Evolutionary conservation across 768 basidiomycete genomes (phyloP).

Genomic region (Chlorophyllum brunneum): DNA sequence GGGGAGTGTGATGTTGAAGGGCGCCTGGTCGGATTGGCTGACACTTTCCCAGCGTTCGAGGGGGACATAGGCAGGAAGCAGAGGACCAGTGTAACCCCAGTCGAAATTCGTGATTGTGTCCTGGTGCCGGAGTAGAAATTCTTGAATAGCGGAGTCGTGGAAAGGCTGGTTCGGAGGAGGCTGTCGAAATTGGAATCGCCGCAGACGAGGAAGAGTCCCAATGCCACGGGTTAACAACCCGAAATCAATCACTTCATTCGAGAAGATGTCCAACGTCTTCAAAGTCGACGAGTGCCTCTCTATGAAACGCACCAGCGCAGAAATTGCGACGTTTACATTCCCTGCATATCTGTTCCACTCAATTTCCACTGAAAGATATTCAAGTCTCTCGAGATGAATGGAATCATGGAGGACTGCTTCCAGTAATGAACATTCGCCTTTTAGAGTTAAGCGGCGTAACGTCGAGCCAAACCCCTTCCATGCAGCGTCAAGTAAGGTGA

Average conservation of each 20-base stretch:
- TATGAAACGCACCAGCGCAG: not conserved
- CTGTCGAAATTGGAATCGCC: not conserved
- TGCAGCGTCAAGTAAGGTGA: not conserved
- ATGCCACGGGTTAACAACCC: not conserved
- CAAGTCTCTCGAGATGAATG: not conserved
- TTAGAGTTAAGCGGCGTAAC: not conserved
- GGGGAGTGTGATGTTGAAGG: not conserved
- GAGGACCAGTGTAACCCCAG: not conserved
- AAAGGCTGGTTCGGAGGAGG: not conserved
- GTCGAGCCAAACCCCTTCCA: not conserved
- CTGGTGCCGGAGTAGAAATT: not conserved
- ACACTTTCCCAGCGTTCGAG: not conserved
- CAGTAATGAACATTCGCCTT: not conserved
- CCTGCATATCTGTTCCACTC: not conserved
- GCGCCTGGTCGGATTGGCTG: not conserved
- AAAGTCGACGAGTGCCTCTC: not conserved
- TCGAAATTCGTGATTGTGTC: not conserved
- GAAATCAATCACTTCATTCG: not conserved
- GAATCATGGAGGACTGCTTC: not conserved
- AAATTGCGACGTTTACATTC: not conserved
- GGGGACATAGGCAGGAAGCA: not conserved
- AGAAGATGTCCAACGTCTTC: not conserved
- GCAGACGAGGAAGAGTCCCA: not conserved
- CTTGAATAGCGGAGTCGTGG: not conserved
- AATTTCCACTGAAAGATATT: not conserved